phyloP scores from a whole-genome alignment of 179 eudicot species.

The Sideroxylon spinosum region DNA sequence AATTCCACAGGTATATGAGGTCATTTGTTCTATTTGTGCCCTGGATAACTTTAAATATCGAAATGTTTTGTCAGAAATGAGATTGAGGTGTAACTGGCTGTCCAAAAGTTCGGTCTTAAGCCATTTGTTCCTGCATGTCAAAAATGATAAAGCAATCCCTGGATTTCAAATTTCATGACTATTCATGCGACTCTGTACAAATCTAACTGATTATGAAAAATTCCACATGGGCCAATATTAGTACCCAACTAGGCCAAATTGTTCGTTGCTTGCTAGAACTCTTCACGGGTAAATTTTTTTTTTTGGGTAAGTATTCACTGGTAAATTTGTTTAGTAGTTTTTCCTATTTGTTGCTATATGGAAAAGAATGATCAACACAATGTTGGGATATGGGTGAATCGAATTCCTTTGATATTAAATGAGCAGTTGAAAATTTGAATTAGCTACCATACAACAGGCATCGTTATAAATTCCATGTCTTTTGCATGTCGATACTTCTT shows the following conservation, averaged over 20 bases:
- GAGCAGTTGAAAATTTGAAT: background rate
- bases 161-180: no score
- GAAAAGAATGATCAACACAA: background rate
- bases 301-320: no score
- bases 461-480: background rate
- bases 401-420: background rate
- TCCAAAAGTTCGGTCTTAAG: no score
- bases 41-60: no score
- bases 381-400: background rate
- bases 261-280: background rate
- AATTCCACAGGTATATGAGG: no score
- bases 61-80: no score
- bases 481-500: conserved; percentile 1
- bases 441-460: background rate
- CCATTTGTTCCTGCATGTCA: no score
- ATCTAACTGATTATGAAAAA: background rate
- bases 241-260: background rate
- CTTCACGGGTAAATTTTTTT: background rate
- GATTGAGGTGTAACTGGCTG: no score
- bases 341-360: background rate
- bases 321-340: background rate
- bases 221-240: background rate
- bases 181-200: background rate
- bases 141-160: no score
- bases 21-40: no score